Evolutionary conservation across 352 stramenopile species (phyloP).

Genomic region (Globisporangium mamillatum): DNA sequence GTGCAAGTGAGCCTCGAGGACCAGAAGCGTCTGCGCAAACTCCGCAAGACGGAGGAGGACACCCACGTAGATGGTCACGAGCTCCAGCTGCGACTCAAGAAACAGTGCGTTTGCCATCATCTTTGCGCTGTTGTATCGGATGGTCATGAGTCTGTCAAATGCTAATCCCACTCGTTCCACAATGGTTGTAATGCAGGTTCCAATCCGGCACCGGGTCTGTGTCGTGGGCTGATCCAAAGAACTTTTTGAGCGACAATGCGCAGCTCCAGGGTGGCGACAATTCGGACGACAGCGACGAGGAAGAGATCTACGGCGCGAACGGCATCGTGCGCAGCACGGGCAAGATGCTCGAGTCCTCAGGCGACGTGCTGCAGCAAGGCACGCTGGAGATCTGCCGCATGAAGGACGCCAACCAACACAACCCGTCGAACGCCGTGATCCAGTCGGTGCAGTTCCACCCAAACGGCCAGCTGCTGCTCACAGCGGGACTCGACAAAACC

Average conservation of each 20-base stretch:
- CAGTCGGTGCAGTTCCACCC: conserved; percentile 89
- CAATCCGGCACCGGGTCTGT: conserved; percentile 50
- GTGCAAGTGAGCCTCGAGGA: conserved; percentile 72
- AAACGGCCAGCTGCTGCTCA: conserved; percentile 86
- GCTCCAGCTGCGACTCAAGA: conserved; percentile 78
- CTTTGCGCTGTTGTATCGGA: background rate
- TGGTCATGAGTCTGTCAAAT: background rate
- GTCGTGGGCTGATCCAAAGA: conserved; percentile 73
- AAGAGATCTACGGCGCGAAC: conserved; percentile 40
- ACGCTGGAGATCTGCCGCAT: conserved; percentile 70
- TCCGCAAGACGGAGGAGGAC: conserved; percentile 78
- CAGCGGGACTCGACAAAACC: conserved; percentile 91
- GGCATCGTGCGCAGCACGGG: conserved; percentile 49
- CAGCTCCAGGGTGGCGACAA: conserved; percentile 21
- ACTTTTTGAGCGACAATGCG: conserved; percentile 43
- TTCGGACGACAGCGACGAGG: conserved; percentile 59
- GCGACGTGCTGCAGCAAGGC: conserved; percentile 57
- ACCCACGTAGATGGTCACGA: conserved; percentile 63
- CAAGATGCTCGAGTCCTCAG: conserved; percentile 49
- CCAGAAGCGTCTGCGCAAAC: conserved; percentile 72
- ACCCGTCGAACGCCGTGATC: conserved; percentile 80
- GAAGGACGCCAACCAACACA: conserved; percentile 91
- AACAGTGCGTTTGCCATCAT: conserved; percentile 28
- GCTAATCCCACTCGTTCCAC: background rate
- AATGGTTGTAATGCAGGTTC: conserved; percentile 23